Base-by-base conservation (phyloP, 495 filamentous ascomycete genomes). In the Hypoxylon cercidicola region DNA sequence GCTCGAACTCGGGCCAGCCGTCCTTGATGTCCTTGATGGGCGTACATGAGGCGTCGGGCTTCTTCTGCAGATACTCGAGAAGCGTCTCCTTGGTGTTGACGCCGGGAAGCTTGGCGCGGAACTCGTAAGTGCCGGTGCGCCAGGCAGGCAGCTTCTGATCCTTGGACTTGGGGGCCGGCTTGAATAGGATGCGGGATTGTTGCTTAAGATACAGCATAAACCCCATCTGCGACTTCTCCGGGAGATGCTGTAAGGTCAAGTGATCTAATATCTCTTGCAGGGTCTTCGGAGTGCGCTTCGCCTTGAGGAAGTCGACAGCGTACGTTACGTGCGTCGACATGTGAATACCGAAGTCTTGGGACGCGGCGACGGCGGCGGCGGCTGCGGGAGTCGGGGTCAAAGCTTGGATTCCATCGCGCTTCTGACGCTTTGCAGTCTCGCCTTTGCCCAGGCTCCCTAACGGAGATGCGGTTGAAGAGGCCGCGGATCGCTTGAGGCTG, bases 11-110 rank as follows among this genome's bases (percentile, higher is more conserved):
- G 5, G 88, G 86, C 95, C 95, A 99, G 23, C 96, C 96, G 70
- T 99, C 95, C 73, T 94, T 93, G 23, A 99, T 82, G 57, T 97
- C 92, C 71, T 90, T 91, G 47, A 97, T 91, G 44, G 78, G 81
- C 51, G 97, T 85, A 1, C 92, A 93, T 48, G 87, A 84, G 1
- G 91, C 90, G n/a, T 93, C 93, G 12, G 84, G 84, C 76, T 92
- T 92, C 34, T 83, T 79, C 74, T 96, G 92, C 30, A 99, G 84
- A 72, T 91, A 88, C 41, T 83, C 84, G 21, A 96, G 85, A 35
- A 99, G 84, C 69, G 90, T 87, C 49, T 90, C 86, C 56, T 88
- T 85, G 55, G 78, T 86, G 59, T 85, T 86, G 34, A 98, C 93
- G 55, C 90, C 87, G 71, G 92, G 90, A 35, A 86, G 83, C 45